These are phyloP conservation scores for Coleophoma cylindrospora DNA, from an alignment of 2,329 filamentous ascomycete species.

Conservation along the genomic window DNA sequence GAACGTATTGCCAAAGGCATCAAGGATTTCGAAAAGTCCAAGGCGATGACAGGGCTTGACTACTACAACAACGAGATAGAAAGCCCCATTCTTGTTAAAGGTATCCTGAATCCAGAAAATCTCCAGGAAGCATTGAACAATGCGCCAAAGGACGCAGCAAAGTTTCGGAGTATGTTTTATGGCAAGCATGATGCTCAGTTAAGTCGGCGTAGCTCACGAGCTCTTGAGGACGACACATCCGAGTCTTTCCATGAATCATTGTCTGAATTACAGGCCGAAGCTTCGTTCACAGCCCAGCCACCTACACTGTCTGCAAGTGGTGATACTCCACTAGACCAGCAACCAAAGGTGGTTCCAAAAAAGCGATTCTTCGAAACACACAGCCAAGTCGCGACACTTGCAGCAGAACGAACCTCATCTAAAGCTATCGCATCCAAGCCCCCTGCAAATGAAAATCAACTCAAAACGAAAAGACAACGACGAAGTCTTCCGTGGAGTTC, in stretches of 20 bases:
- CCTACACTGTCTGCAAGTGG: background rate
- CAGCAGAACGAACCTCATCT: too few relatives aligned
- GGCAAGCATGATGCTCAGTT: background rate
- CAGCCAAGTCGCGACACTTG: constrained; percentile 10
- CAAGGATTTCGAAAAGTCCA: constrained; percentile 14
- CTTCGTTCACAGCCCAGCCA: background rate
- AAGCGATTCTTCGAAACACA: constrained; percentile 14
- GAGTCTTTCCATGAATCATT: background rate
- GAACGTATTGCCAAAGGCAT: constrained; percentile 22
- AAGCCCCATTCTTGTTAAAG: constrained; percentile 15
- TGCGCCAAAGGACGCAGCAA: constrained; percentile 5
- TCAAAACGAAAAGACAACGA: background rate
- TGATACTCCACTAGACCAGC: background rate
- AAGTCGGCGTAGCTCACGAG: background rate
- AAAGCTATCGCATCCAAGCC: background rate
- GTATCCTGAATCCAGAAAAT: constrained; percentile 13
- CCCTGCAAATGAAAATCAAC: background rate
- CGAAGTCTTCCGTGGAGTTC: background rate
- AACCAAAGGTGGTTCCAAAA: background rate
- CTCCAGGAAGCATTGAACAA: constrained; percentile 11
- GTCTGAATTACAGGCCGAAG: background rate
- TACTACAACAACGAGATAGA: constrained; percentile 33
- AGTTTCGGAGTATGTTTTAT: constrained; percentile 1
- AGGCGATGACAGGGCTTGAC: constrained; percentile 31
- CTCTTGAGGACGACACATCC: background rate